Evolutionary conservation across 2,329 filamentous ascomycete species (phyloP), one percentile per base, ranked within the genome.

Genomic region (Arthrobotrys pseudoclavata): DNA sequence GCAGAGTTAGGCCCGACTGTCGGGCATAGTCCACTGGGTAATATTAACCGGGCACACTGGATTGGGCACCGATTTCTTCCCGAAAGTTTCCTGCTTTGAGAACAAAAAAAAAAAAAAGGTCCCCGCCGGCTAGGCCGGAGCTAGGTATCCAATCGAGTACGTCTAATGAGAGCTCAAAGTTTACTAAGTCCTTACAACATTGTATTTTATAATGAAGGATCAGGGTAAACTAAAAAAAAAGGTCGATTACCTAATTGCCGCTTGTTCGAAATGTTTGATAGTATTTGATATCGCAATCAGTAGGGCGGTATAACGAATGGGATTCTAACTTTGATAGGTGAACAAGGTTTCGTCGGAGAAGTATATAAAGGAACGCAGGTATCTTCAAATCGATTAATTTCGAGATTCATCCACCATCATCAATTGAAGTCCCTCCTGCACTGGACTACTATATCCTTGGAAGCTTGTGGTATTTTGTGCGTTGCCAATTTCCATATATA

Each of bases 401-500:
- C 12, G 2, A 42, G 2, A 6, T 47, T 37, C n/a, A 45, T 63
- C 63, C 55, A 40, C 55, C 22, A 40, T 40, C 15, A 18, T 50
- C 45, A n/a, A 48, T 61, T 50, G 20, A 26, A 53, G n/a, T 29
- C 12, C 22, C 6, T n/a, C 20, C 24, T 48, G 9, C 20, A 24
- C 13, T 29, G 31, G 7, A 34, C 12, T 34, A 34, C 12, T 9
- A 9, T 34, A 34, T 34, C 7, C 4, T 34, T 34, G 7, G 15
- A 9, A 12, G 37, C 37, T 40, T 76, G 71, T 76, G 57, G 71
- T 60, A 76, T 76, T 76, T 69, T 76, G 55, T 76, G 72, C 42
- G 72, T 76, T 76, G 72, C 40, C 55, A 60, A 57, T 26, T 22
- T 24, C 22, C 26, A 6, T 24, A 29, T 42, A 15, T 13, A 45